Base-by-base conservation (phyloP, 148 eudicot genomes). In the Rhododendron simsii region DNA sequence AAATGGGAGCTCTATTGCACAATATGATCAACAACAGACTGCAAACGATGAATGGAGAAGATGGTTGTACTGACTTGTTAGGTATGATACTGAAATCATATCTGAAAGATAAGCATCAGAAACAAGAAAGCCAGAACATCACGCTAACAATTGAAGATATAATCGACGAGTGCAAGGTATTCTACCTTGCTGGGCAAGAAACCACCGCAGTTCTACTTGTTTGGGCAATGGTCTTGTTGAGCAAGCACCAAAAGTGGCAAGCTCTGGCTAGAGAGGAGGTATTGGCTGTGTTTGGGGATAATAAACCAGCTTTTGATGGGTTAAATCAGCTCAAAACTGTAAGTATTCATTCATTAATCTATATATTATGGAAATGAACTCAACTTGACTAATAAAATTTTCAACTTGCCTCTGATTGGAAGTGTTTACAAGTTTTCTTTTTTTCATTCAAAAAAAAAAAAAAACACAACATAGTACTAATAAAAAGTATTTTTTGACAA, bases 241-340 rank as follows among this genome's bases (percentile, higher is more conserved):
- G 84, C 45, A 88, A 67, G 48, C 81, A 88, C 78, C 87, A 82
- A 71, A 84, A 85, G 5, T 86, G 88, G 88, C 88, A 87, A 78
- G 83, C 16, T 23, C 65, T 59, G 2, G 65, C 65, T 59, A 59
- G 65, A 59, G 65, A 59, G 20, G 65, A 59, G 65, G 65, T 21
- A 59, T 59, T 59, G 65, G 65, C 26, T 5, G 65, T 59, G 65
- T 59, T 20, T 59, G 65, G 26, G n/a, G 65, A 59, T 21, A 8
- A 59, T 26, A 59, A 59, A 59, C 65, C 65, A 21, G 8, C 5
- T 59, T 59, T 59, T 59, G 65, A 59, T 20, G 65, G 65, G n/a
- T 59, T 59, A 7, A 23, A 21, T 59, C 65, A 59, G 65, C 65
- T 59, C n/a, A 59, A 59, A 59, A 59, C 26, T 59, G 65, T 14